Percentiles rank a stretch among this genome's conserved stretches.
Evolutionary conservation across 2,329 filamentous ascomycete genomes (phyloP).

Genomic region (Graphilbum fragrans): DNA sequence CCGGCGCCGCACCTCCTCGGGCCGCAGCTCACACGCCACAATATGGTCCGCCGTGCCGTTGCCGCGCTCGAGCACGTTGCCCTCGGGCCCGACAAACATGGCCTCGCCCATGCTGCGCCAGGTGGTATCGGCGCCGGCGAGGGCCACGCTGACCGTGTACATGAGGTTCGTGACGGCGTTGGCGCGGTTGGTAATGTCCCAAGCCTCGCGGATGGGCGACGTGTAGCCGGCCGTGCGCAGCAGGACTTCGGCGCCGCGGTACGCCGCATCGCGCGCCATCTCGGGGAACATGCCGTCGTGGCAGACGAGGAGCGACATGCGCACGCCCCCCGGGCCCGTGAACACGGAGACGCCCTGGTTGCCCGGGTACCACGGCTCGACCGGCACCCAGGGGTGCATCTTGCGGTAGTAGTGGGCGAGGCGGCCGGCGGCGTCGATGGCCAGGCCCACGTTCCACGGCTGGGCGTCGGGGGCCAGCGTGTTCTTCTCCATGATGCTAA

Average conservation of each 20-base stretch:
- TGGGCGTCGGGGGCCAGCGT: neutral
- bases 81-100: constrained; percentile 4
- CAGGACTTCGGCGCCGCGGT: constrained; percentile 4
- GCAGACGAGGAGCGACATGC: constrained; percentile 5
- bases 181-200: constrained; percentile 4
- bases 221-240: constrained; percentile 6
- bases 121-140: constrained; percentile 2
- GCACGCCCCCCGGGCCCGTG: constrained; percentile 2
- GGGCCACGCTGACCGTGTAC: constrained; percentile 5
- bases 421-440: constrained; percentile 1
- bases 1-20: constrained; percentile 2
- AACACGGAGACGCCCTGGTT: constrained; percentile 3
- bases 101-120: constrained; percentile 6
- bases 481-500: constrained; percentile 6
- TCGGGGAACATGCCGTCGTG: constrained; percentile 7
- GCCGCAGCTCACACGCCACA: constrained; percentile 2
- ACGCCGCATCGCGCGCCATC: constrained; percentile 5
- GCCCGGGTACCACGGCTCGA: constrained; percentile 6
- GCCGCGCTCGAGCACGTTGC: constrained; percentile 3
- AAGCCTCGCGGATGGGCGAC: constrained; percentile 2
- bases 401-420: constrained; percentile 4
- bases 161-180: constrained; percentile 3
- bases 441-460: constrained; percentile 5
- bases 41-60: constrained; percentile 3
- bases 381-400: constrained; percentile 6